Percentiles rank a stretch among this genome's conserved stretches.
Conservation (phyloP, 2,329 filamentous ascomycete genomes). For the Penicillium sp. region DNA sequence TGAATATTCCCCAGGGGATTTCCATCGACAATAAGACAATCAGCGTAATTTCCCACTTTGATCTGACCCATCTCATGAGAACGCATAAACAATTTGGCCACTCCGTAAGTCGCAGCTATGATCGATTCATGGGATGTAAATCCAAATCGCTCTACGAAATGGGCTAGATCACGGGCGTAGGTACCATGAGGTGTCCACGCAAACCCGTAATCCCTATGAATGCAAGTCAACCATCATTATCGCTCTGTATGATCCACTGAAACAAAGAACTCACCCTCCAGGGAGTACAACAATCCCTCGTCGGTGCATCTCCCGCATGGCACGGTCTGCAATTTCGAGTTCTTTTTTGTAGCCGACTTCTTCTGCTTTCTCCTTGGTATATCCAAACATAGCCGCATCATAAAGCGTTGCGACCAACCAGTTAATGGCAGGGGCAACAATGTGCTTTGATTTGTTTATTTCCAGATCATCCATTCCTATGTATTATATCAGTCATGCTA, state of each 20-base stretch:
- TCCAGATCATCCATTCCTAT: background rate
- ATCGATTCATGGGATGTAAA: background rate
- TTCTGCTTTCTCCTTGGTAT: background rate
- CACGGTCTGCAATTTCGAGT: background rate
- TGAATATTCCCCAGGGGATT: background rate
- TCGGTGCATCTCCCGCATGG: background rate
- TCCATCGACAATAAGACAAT: background rate
- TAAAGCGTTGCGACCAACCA: background rate
- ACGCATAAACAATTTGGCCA: background rate
- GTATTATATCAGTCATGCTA: background rate
- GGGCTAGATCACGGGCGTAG: background rate
- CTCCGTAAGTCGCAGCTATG: background rate
- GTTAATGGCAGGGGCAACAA: background rate
- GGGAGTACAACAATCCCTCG: background rate
- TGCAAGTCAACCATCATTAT: background rate
- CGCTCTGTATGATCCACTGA: too few species aligned
- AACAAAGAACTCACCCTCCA: background rate
- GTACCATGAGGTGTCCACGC: background rate
- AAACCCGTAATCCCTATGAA: background rate
- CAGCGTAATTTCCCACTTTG: background rate
- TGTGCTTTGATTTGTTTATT: background rate
- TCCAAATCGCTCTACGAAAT: background rate
- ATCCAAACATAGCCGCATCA: background rate
- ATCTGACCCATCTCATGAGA: background rate
- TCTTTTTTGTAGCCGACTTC: background rate